phyloP scores from a whole-genome alignment of 164 flowering plant genomes.

The Aristolochia californica region DNA sequence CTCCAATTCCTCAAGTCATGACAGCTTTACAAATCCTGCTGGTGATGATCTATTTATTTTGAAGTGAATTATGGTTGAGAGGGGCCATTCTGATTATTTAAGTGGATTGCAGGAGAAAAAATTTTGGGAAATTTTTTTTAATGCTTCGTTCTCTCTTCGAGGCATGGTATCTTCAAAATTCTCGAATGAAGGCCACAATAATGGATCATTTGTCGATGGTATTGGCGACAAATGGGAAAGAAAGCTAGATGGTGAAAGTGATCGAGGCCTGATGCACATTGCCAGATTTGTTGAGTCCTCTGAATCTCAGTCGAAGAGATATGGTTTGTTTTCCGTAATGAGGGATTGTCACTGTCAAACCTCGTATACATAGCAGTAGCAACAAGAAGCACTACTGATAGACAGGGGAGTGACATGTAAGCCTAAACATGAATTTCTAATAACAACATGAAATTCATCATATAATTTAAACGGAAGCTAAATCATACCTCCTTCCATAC shows the following conservation, averaged over 20 bases:
- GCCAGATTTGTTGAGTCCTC: conserved; percentile 92
- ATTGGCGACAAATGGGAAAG: conserved; percentile 15
- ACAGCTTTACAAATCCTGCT: conserved; percentile 18
- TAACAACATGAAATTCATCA: too few species aligned
- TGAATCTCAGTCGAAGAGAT: conserved; percentile 84
- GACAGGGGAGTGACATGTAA: conserved; percentile 31
- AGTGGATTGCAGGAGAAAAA: conserved; percentile 93
- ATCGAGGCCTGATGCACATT: conserved; percentile 88
- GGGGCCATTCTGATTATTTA: conserved; percentile 63
- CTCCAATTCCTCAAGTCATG: conserved; percentile 23
- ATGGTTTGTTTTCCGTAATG: conserved; percentile 92
- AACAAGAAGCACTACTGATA: conserved; percentile 18
- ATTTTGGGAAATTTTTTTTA: conserved; percentile 88
- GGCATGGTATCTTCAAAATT: conserved; percentile 20
- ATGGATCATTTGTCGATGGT: conserved; percentile 18
- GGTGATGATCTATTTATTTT: conserved; percentile 52
- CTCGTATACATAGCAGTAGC: conserved; percentile 69
- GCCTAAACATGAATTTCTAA: too few species aligned
- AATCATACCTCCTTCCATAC: too few species aligned
- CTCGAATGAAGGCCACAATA: conserved; percentile 8
- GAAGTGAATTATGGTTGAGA: conserved; percentile 97
- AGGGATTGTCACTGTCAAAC: conserved; percentile 83
- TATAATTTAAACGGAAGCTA: too few species aligned
- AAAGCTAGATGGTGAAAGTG: conserved; percentile 20
- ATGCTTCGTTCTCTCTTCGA: conserved; percentile 52